Evolutionary conservation across 1,284 basidiomycete species (phyloP).

Genomic region (Afroboletus lepidellus): DNA sequence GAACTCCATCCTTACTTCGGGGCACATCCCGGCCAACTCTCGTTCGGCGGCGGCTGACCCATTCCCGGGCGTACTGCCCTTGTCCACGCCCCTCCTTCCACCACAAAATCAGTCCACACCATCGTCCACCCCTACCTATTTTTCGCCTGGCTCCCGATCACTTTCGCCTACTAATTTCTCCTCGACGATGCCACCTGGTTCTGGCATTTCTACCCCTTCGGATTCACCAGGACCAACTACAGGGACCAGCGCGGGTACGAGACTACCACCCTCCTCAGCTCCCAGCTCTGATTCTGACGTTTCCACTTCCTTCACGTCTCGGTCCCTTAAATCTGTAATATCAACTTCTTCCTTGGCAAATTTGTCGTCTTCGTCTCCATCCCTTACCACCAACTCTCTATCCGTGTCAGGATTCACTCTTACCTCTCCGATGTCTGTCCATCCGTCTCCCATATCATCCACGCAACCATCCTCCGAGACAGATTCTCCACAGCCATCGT

Average conservation of each 20-base stretch:
- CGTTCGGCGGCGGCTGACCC: slow-evolving; percentile 11
- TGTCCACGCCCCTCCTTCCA: slow-evolving; percentile 16
- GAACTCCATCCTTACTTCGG: slow-evolving; percentile 15
- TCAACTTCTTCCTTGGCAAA: not conserved
- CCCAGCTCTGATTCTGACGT: slow-evolving; percentile 20
- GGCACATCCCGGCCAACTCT: slow-evolving; percentile 5
- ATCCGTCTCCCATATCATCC: not conserved
- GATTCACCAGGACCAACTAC: not conserved
- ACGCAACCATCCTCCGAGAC: not conserved
- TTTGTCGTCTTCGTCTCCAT: not conserved
- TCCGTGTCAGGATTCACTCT: slow-evolving; percentile 2
- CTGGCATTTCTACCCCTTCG: slow-evolving; percentile 3
- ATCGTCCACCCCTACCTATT: slow-evolving; percentile 1
- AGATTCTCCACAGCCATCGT: slow-evolving; percentile 1
- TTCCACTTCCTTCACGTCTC: slow-evolving; percentile 3
- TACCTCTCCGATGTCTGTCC: not conserved
- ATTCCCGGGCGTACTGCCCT: slow-evolving; percentile 16
- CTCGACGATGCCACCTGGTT: slow-evolving; percentile 7
- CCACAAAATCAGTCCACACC: slow-evolving; percentile 8
- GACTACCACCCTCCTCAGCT: slow-evolving; percentile 6
- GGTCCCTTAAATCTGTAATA: not conserved
- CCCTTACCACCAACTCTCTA: not conserved
- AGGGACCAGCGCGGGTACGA: slow-evolving; percentile 22
- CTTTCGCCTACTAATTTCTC: not conserved
- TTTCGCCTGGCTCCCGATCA: slow-evolving; percentile 4